These are phyloP conservation scores for Cadophora malorum DNA, from an alignment of 2,329 filamentous ascomycete genomes.

Conservation along the genomic window DNA sequence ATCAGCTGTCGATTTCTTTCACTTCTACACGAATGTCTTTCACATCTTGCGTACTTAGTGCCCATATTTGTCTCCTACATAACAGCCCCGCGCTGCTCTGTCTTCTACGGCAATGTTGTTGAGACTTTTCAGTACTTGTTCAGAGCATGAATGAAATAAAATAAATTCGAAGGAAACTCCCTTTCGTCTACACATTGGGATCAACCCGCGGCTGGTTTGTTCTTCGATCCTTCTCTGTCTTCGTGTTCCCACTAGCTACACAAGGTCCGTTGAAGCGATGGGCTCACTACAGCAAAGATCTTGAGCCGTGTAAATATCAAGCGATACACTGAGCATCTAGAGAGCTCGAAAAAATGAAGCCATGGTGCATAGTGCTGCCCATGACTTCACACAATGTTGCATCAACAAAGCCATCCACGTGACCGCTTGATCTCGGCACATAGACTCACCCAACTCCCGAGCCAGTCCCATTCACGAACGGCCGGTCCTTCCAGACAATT, in stretches of 20 bases:
- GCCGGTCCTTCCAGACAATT: background rate
- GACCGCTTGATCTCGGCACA: background rate
- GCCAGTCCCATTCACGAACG: background rate
- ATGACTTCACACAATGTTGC: background rate
- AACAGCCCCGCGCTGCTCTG: background rate
- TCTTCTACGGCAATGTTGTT: background rate
- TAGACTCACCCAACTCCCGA: conserved; percentile 3
- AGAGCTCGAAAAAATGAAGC: background rate
- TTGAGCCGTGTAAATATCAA: background rate
- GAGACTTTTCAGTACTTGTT: background rate
- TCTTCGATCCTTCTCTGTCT: background rate
- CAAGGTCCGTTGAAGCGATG: background rate
- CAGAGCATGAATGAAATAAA: background rate
- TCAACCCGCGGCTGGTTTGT: background rate
- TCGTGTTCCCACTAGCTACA: background rate
- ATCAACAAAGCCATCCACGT: conserved; percentile 6
- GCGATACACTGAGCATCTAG: no score
- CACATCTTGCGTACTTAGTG: background rate
- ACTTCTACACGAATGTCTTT: background rate
- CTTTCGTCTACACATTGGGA: no score
- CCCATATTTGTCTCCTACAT: background rate
- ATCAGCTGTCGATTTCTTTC: background rate
- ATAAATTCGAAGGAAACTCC: background rate
- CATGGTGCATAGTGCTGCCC: background rate
- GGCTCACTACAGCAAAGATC: background rate